A percentile compares a stretch with the other conserved stretches of the same genome.
Evolutionary conservation across 1,284 basidiomycete species (phyloP).

Genomic region (Apiotrichum montevideense): DNA sequence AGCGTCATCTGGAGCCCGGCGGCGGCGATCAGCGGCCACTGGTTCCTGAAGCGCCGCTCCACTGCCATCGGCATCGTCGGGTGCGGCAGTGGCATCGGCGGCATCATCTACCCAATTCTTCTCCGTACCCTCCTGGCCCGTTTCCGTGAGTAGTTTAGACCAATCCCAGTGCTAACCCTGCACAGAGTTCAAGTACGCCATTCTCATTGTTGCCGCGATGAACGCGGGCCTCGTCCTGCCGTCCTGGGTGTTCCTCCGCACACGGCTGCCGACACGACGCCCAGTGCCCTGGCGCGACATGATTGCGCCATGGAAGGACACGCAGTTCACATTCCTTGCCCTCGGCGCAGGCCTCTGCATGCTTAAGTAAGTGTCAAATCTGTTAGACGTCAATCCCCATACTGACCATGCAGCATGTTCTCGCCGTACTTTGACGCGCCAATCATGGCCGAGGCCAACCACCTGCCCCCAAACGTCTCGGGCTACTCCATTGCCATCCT

Average conservation of each 20-base stretch:
- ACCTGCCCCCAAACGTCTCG: conserved; percentile 2
- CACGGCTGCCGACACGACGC: conserved; percentile 17
- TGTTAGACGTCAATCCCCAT: neutral
- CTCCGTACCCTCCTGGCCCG: conserved; percentile 20
- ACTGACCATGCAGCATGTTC: conserved; percentile 11
- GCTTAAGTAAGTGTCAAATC: conserved; percentile 19
- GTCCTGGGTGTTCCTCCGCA: conserved; percentile 17
- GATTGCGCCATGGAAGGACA: conserved; percentile 22
- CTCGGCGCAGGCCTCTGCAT: conserved; percentile 27
- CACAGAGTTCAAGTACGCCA: conserved; percentile 12
- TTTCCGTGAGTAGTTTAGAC: neutral
- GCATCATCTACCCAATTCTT: conserved; percentile 39
- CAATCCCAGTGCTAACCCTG: too few species aligned
- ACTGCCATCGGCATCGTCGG: conserved; percentile 41
- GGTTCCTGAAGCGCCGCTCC: conserved; percentile 34
- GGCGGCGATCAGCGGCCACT: conserved; percentile 38
- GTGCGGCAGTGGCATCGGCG: conserved; percentile 34
- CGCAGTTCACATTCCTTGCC: conserved; percentile 27
- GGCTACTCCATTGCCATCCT: conserved; percentile 20
- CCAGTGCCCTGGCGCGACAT: conserved; percentile 11
- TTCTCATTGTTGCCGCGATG: conserved; percentile 22
- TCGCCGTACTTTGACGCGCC: conserved; percentile 20
- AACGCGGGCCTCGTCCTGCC: conserved; percentile 22
- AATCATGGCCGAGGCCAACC: conserved; percentile 12
- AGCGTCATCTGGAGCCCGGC: conserved; percentile 36